phyloP scores from a whole-genome alignment of 805 yeast genomes.

The Debaryomyces castellii region DNA sequence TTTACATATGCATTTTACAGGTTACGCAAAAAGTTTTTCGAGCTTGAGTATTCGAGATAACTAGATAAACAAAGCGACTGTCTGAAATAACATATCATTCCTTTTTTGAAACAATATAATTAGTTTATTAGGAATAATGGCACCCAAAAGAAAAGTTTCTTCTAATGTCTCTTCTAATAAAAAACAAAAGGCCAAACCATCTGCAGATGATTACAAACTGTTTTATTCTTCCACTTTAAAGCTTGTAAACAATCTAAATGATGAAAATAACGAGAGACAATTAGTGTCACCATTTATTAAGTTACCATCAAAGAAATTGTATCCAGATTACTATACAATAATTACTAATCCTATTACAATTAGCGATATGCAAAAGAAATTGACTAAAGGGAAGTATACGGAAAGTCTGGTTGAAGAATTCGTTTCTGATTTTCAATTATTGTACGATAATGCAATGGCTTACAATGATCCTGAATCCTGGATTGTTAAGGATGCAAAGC shows the following conservation, averaged over 20 bases:
- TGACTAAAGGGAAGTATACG: slow-evolving; percentile 39
- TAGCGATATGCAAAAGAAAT: slow-evolving; percentile 34
- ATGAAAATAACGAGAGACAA: slow-evolving; percentile 24
- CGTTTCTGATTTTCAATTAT: slow-evolving; percentile 32
- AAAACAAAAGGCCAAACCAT: slow-evolving; percentile 17
- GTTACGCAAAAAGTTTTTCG: slow-evolving; percentile 2
- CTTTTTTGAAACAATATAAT: background rate
- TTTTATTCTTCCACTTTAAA: slow-evolving; percentile 33
- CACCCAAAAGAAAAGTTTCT: slow-evolving; percentile 21
- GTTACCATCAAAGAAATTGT: slow-evolving; percentile 34
- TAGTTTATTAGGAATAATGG: slow-evolving; percentile 12
- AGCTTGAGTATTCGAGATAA: background rate
- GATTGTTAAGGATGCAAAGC: slow-evolving; percentile 65
- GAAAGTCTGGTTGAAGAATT: slow-evolving; percentile 40
- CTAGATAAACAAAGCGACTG: background rate
- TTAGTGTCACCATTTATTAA: slow-evolving; percentile 31
- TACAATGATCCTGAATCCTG: slow-evolving; percentile 45
- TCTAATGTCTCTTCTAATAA: slow-evolving; percentile 8
- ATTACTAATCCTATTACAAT: slow-evolving; percentile 34
- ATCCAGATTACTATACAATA: slow-evolving; percentile 40
- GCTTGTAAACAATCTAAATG: slow-evolving; percentile 29
- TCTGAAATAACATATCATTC: no score
- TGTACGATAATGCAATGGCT: slow-evolving; percentile 37
- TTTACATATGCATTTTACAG: slow-evolving; percentile 1
- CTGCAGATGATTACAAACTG: slow-evolving; percentile 22